phyloP scores from a whole-genome alignment of 768 basidiomycete species.

The Mycena floridula region DNA sequence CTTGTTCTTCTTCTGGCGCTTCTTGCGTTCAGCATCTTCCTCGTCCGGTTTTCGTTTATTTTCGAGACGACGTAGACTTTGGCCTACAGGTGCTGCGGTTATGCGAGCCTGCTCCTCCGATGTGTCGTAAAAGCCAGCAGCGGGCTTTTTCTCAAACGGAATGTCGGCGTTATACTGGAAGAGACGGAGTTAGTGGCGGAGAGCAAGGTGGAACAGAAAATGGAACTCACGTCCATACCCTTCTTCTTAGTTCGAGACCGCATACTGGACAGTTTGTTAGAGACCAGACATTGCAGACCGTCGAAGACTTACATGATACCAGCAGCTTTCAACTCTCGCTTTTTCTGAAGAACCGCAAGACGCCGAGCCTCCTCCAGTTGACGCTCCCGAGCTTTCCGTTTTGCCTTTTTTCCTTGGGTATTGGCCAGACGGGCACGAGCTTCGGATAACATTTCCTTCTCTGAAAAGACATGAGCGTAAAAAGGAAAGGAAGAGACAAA shows the following conservation, averaged over 20 bases:
- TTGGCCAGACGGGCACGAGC: slow-evolving; percentile 97
- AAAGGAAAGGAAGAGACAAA: neutral
- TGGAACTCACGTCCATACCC: slow-evolving; percentile 84
- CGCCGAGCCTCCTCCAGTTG: slow-evolving; percentile 95
- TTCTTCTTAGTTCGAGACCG: slow-evolving; percentile 92
- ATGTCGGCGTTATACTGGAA: slow-evolving; percentile 93
- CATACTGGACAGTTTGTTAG: slow-evolving; percentile 45
- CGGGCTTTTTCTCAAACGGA: slow-evolving; percentile 96
- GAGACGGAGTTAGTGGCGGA: slow-evolving; percentile 5
- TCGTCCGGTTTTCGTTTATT: slow-evolving; percentile 94
- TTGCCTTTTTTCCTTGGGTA: slow-evolving; percentile 99
- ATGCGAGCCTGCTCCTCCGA: slow-evolving; percentile 87
- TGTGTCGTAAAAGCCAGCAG: slow-evolving; percentile 95
- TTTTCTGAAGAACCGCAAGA: slow-evolving; percentile 94
- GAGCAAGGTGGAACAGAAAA: slow-evolving; percentile 1
- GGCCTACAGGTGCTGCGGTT: slow-evolving; percentile 85
- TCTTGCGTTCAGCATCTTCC: slow-evolving; percentile 90
- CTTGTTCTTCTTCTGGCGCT: slow-evolving; percentile 75
- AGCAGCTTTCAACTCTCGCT: slow-evolving; percentile 94
- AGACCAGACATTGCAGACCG: slow-evolving; percentile 2
- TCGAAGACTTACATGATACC: slow-evolving; percentile 77
- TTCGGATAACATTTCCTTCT: slow-evolving; percentile 99
- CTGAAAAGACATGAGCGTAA: slow-evolving; percentile 42
- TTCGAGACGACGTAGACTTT: slow-evolving; percentile 85
- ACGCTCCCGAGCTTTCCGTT: slow-evolving; percentile 95